A percentile compares a stretch with the other conserved stretches of the same genome.
phyloP scores from a whole-genome alignment of 1,284 basidiomycete genomes.

The Ceratobasidium sp. region DNA sequence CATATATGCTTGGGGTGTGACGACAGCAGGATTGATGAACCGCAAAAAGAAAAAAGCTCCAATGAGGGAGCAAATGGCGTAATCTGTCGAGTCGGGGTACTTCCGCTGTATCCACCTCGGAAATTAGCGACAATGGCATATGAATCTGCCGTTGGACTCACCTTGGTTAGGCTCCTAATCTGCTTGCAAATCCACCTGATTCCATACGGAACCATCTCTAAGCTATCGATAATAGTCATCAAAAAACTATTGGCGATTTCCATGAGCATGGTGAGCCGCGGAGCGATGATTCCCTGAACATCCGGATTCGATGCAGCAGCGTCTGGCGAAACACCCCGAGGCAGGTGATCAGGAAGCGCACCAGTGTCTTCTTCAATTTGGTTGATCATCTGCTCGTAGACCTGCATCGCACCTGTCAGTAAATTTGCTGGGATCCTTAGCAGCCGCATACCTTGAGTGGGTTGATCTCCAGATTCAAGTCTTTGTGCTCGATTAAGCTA shows the following conservation, averaged over 20 bases:
- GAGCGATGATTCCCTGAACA: constrained; percentile 96
- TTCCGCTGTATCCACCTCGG: constrained; percentile 70
- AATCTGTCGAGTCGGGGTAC: constrained; percentile 97
- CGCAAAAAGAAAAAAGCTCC: constrained; percentile 99
- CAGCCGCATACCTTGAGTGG: constrained; percentile 80
- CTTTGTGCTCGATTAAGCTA: constrained; percentile 97
- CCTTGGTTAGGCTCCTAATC: constrained; percentile 92
- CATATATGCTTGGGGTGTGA: constrained; percentile 99
- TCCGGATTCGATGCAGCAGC: constrained; percentile 91
- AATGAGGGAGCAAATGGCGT: constrained; percentile 96
- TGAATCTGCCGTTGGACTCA: constrained; percentile 53
- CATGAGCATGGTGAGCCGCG: constrained; percentile 96
- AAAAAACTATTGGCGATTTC: constrained; percentile 98
- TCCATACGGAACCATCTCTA: constrained; percentile 97
- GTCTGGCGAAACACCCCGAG: constrained; percentile 90
- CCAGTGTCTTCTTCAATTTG: constrained; percentile 98
- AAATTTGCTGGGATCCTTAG: constrained; percentile 3
- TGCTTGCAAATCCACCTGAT: constrained; percentile 99
- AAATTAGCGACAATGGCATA: not conserved
- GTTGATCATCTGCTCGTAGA: constrained; percentile 98
- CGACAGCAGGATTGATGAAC: constrained; percentile 99
- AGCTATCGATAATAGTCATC: constrained; percentile 95
- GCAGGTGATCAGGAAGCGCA: constrained; percentile 85
- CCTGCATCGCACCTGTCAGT: constrained; percentile 55
- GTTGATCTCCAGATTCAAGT: constrained; percentile 98